Percentiles rank a stretch among this genome's conserved stretches.
These are phyloP conservation scores for Scedosporium boydii DNA, from an alignment of 2,329 filamentous ascomycete genomes.

Conservation along the genomic window DNA sequence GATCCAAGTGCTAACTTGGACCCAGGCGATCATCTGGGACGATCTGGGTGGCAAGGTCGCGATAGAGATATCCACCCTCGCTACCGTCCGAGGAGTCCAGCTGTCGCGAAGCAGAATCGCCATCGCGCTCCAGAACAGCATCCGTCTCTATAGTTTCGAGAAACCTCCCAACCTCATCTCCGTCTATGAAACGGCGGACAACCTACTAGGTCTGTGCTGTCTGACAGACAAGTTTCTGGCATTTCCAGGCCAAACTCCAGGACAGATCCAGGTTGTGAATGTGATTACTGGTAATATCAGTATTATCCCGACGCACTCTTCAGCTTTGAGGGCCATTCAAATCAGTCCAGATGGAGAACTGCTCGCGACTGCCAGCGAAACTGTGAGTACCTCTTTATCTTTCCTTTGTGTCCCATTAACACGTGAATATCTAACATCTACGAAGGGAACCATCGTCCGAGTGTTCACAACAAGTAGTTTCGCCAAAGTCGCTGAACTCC, in stretches of 20 bases:
- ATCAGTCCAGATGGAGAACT: conserved; percentile 73
- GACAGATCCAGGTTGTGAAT: conserved; percentile 84
- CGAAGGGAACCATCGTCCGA: conserved; percentile 69
- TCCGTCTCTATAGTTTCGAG: conserved; percentile 72
- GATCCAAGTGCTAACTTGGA: conserved; percentile 2
- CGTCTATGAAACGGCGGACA: conserved; percentile 78
- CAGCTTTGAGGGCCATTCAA: conserved; percentile 66
- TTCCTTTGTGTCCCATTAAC: background rate
- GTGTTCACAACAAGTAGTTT: conserved; percentile 75
- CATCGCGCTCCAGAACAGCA: conserved; percentile 71
- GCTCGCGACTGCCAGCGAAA: conserved; percentile 84
- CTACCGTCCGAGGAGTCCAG: conserved; percentile 70
- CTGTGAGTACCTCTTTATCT: conserved; percentile 16
- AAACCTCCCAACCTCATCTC: conserved; percentile 61
- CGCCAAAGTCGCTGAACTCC: conserved; percentile 72
- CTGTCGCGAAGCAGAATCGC: conserved; percentile 68
- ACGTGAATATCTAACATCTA: background rate
- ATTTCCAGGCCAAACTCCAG: conserved; percentile 78
- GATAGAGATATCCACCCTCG: conserved; percentile 72
- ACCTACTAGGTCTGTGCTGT: conserved; percentile 70
- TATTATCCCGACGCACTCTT: conserved; percentile 86
- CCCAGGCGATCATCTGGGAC: conserved; percentile 80
- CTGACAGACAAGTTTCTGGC: conserved; percentile 64
- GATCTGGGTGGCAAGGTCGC: conserved; percentile 64
- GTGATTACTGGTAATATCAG: conserved; percentile 71